phyloP scores from a whole-genome alignment of 2,329 filamentous ascomycete species.

The Graphilbum fragrans region DNA sequence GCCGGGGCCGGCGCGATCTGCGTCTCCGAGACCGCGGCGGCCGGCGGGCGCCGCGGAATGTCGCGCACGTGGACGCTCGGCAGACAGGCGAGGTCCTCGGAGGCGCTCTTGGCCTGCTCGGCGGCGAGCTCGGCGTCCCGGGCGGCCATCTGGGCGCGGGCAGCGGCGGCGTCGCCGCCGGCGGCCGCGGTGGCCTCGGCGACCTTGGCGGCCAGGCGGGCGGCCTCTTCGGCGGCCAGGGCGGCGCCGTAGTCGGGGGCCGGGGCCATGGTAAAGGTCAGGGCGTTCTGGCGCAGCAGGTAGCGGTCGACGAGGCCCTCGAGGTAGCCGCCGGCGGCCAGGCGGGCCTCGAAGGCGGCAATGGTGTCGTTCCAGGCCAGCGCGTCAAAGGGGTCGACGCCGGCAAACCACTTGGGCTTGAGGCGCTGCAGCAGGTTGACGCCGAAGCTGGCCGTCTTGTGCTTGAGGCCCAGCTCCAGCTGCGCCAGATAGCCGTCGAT shows the following conservation, averaged over 20 bases:
- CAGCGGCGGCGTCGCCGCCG: conserved; percentile 57
- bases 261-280: conserved; percentile 92
- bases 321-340: conserved; percentile 67
- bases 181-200: conserved; percentile 54
- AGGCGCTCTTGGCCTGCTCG: conserved; percentile 74
- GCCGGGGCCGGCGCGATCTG: conserved; percentile 6
- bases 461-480: conserved; percentile 81
- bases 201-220: conserved; percentile 65
- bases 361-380: conserved; percentile 88
- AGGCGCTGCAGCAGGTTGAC: conserved; percentile 81
- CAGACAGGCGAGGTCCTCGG: conserved; percentile 74
- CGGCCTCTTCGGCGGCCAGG: conserved; percentile 63
- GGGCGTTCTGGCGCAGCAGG: conserved; percentile 69
- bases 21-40: conserved; percentile 48
- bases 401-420: conserved; percentile 91
- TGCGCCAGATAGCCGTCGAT: conserved; percentile 92
- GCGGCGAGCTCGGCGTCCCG: conserved; percentile 69
- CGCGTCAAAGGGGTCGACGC: conserved; percentile 81
- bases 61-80: conserved; percentile 83
- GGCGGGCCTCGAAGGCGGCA: conserved; percentile 64
- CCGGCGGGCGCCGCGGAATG: conserved; percentile 68
- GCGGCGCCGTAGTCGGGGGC: conserved; percentile 63
- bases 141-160: conserved; percentile 50
- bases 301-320: conserved; percentile 83
- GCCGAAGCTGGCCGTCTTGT: conserved; percentile 93